Conservation (phyloP, 805 yeast species). For the Yarrowia osloensis region DNA sequence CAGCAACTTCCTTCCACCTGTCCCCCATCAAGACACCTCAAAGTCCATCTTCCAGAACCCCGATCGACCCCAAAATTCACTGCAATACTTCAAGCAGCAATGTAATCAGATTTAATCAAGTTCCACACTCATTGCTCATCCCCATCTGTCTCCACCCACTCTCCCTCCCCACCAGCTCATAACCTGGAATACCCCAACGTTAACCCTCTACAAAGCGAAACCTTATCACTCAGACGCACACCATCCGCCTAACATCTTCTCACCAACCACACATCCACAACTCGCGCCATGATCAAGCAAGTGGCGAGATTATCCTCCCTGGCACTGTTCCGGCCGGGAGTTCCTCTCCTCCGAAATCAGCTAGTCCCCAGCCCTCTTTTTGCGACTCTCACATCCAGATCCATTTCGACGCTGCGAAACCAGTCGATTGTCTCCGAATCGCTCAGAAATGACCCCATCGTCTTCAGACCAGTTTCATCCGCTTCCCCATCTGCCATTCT, state of each 20-base stretch:
- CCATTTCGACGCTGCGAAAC: neutral
- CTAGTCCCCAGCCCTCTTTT: neutral
- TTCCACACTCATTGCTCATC: too few relatives aligned
- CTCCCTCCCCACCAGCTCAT: neutral
- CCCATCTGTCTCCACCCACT: too few relatives aligned
- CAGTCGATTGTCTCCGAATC: neutral
- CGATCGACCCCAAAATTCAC: too few relatives aligned
- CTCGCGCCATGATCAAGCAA: slow-evolving; percentile 11
- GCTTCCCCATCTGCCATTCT: neutral
- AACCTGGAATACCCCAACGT: neutral
- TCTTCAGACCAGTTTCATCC: neutral
- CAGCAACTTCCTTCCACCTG: too few relatives aligned
- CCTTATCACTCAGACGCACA: neutral
- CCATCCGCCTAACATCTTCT: neutral
- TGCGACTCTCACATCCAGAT: neutral
- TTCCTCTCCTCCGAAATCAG: neutral
- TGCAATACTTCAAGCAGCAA: too few relatives aligned
- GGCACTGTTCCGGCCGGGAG: neutral
- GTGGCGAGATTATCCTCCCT: neutral
- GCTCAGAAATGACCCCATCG: neutral
- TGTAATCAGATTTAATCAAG: too few relatives aligned
- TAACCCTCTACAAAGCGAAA: neutral
- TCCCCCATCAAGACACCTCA: too few relatives aligned
- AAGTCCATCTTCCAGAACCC: too few relatives aligned
- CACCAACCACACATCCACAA: neutral